phyloP scores from a whole-genome alignment of 2,329 filamentous ascomycete genomes.

The Trichophaea hybrida region DNA sequence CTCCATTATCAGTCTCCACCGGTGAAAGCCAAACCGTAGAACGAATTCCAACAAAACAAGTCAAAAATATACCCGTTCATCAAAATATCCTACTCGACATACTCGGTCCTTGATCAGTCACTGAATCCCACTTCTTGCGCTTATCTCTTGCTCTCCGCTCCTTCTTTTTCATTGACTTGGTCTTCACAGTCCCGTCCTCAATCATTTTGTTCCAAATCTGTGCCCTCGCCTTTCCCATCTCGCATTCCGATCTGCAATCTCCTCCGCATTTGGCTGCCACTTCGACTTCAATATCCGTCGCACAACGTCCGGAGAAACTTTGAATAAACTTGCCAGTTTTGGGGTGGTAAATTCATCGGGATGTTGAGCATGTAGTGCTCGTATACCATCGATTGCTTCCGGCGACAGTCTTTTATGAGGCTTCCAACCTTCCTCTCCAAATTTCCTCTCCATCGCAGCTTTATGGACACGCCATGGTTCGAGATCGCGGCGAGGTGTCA shows the following conservation, averaged over 20 bases:
- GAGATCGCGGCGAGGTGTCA: constrained; percentile 22
- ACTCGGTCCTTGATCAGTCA: neutral
- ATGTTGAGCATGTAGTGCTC: constrained; percentile 62
- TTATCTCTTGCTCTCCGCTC: neutral
- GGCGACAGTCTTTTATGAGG: constrained; percentile 80
- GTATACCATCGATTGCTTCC: constrained; percentile 80
- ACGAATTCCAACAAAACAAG: neutral
- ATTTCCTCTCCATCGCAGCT: constrained; percentile 57
- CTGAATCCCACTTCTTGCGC: neutral
- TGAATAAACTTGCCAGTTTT: constrained; percentile 61
- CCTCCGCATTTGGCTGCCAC: constrained; percentile 48
- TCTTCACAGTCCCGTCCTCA: constrained; percentile 8
- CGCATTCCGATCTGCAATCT: constrained; percentile 44
- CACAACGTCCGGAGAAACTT: constrained; percentile 75
- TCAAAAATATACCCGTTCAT: neutral
- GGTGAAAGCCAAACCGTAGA: too few relatives aligned
- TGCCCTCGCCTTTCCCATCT: constrained; percentile 12
- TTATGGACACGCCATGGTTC: constrained; percentile 66
- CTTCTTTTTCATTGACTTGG: constrained; percentile 1
- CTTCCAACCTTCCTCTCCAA: constrained; percentile 59
- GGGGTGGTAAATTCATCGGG: constrained; percentile 63
- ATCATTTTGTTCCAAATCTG: constrained; percentile 9
- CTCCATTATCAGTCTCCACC: too few relatives aligned
- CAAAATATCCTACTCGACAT: neutral
- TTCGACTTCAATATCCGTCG: constrained; percentile 72